Conservation (phyloP, 371 early-diverging fungal genomes). For the Fennellomyces sp. region DNA sequence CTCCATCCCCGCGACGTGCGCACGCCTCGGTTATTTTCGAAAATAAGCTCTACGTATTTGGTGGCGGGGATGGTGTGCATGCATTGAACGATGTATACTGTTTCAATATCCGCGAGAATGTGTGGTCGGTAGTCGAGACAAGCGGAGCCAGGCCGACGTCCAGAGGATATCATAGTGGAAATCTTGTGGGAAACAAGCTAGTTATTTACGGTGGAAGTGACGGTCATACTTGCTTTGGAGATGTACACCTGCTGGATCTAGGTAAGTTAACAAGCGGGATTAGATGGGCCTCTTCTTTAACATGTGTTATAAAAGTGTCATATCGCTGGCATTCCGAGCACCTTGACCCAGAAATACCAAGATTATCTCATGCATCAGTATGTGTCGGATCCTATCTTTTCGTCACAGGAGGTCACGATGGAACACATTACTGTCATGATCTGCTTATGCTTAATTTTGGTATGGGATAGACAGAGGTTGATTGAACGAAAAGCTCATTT, state of each 20-base stretch:
- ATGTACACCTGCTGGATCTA: constrained; percentile 78
- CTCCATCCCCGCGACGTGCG: constrained; percentile 77
- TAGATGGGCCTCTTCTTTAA: not conserved
- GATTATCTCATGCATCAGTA: constrained; percentile 82
- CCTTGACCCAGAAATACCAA: constrained; percentile 61
- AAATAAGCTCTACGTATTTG: constrained; percentile 76
- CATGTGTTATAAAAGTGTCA: too few relatives aligned
- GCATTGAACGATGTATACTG: constrained; percentile 73
- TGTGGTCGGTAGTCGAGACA: constrained; percentile 61
- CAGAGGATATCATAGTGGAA: constrained; percentile 88
- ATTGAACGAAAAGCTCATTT: not conserved
- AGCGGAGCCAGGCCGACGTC: constrained; percentile 66
- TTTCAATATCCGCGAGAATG: constrained; percentile 43
- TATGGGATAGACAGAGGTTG: constrained; percentile 29
- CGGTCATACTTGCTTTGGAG: constrained; percentile 86
- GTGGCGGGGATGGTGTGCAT: constrained; percentile 83
- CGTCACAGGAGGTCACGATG: constrained; percentile 88
- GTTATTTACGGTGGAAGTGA: constrained; percentile 89
- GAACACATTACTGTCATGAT: constrained; percentile 75
- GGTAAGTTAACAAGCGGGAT: constrained; percentile 19
- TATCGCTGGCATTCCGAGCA: constrained; percentile 58
- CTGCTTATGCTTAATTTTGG: constrained; percentile 81
- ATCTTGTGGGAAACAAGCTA: constrained; percentile 76
- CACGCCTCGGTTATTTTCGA: constrained; percentile 79
- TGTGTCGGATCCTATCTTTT: constrained; percentile 87